A percentile compares a stretch with the other conserved stretches of the same genome.
phyloP scores from a whole-genome alignment of 1,284 basidiomycete genomes.

The Moesziomyces aphidis region DNA sequence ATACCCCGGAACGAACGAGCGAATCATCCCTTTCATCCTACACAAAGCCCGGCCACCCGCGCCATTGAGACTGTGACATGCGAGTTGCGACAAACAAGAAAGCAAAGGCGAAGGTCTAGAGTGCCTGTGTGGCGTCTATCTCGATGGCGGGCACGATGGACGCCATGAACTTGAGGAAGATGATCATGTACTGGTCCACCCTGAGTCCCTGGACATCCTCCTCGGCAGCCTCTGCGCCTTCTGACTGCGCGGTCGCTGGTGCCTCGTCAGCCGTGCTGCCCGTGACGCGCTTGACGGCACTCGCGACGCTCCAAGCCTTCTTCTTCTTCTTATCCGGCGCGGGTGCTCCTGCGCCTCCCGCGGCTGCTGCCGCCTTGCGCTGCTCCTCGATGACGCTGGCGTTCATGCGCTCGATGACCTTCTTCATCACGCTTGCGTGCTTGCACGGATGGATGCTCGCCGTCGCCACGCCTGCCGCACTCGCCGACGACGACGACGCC shows the following conservation, averaged over 20 bases:
- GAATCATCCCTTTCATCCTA: not conserved
- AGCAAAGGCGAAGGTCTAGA: conserved; percentile 9
- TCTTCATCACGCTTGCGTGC: conserved; percentile 99
- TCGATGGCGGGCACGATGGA: conserved; percentile 66
- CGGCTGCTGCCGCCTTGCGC: conserved; percentile 65
- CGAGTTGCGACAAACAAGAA: not conserved
- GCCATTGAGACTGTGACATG: not conserved
- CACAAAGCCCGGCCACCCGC: not conserved
- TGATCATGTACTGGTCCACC: conserved; percentile 67
- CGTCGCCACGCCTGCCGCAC: conserved; percentile 38
- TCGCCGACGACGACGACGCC: conserved; percentile 9
- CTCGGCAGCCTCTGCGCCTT: conserved; percentile 7
- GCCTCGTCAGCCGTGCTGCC: conserved; percentile 67
- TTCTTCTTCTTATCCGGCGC: conserved; percentile 77
- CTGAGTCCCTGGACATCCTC: conserved; percentile 55
- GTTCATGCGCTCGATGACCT: conserved; percentile 99
- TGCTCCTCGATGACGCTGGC: conserved; percentile 69
- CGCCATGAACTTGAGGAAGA: conserved; percentile 67
- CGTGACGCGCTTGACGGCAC: conserved; percentile 78
- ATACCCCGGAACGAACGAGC: conserved; percentile 32
- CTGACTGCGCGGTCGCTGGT: not conserved
- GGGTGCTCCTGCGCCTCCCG: conserved; percentile 11
- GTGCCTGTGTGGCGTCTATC: conserved; percentile 63
- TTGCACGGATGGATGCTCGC: conserved; percentile 96
- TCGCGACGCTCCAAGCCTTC: conserved; percentile 76